Evolutionary conservation across 1,284 basidiomycete genomes (phyloP).

Genomic region (Tilletia caries): DNA sequence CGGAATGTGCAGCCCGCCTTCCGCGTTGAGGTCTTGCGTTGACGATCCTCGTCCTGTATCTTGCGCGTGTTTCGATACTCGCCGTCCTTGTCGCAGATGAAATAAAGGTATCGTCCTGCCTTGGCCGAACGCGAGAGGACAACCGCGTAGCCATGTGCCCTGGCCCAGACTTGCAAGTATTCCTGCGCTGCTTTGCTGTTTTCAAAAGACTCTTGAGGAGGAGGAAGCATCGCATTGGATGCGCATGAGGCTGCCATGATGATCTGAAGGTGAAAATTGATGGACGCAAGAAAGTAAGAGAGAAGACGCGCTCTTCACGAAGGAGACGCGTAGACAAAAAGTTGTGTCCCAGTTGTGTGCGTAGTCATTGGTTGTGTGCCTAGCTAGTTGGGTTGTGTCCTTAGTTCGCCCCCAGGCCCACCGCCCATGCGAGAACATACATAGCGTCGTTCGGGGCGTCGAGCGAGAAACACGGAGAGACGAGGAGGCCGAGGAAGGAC

Average conservation of each 20-base stretch:
- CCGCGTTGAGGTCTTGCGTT: neutral
- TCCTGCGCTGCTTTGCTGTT: neutral
- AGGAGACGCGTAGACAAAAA: too few species aligned
- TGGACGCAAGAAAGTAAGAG: neutral
- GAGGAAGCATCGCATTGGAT: neutral
- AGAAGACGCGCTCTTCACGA: neutral
- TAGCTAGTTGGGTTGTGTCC: neutral
- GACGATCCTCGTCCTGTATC: neutral
- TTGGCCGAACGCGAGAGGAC: neutral
- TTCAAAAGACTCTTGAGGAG: neutral
- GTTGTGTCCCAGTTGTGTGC: too few species aligned
- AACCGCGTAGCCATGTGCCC: neutral
- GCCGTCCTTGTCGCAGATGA: neutral
- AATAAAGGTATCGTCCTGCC: neutral
- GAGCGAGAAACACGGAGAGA: too few species aligned
- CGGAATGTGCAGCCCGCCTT: slow-evolving; percentile 1
- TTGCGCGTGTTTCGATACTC: neutral
- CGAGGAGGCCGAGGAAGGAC: too few species aligned
- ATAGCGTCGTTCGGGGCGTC: too few species aligned
- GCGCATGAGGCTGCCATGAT: neutral
- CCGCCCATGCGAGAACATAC: too few species aligned
- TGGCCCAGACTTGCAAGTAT: neutral
- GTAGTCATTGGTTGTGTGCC: neutral
- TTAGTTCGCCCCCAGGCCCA: too few species aligned
- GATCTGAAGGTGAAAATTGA: neutral